A percentile compares a stretch with the other conserved stretches of the same genome.
Evolutionary conservation across 2,329 filamentous ascomycete genomes (phyloP).

Genomic region (Ceratocystis cubensis): DNA sequence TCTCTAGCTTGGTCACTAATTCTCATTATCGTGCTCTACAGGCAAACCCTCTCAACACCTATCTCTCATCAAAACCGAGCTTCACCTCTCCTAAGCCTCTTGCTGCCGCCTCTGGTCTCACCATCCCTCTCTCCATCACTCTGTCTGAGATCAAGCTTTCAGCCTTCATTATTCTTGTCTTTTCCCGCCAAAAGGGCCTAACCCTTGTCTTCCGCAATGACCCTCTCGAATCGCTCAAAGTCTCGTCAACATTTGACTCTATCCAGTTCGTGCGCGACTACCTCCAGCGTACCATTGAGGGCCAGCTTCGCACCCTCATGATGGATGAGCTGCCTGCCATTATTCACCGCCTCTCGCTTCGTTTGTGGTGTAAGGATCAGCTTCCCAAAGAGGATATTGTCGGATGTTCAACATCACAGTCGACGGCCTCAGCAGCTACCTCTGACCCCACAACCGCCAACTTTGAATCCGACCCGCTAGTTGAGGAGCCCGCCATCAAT

Average conservation of each 20-base stretch:
- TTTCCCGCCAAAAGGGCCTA: slow-evolving; percentile 92
- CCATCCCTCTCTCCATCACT: slow-evolving; percentile 95
- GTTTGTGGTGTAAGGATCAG: slow-evolving; percentile 83
- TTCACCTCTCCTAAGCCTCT: slow-evolving; percentile 90
- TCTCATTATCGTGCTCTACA: slow-evolving; percentile 29
- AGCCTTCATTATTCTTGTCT: slow-evolving; percentile 94
- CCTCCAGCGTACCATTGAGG: slow-evolving; percentile 89
- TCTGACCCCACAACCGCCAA: slow-evolving; percentile 24
- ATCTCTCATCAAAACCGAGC: slow-evolving; percentile 75
- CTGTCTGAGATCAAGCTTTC: slow-evolving; percentile 90
- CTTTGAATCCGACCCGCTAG: slow-evolving; percentile 33
- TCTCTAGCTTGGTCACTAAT: not conserved
- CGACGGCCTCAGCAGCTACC: not conserved
- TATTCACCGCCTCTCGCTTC: slow-evolving; percentile 80
- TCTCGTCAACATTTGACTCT: slow-evolving; percentile 96
- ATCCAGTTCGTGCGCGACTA: slow-evolving; percentile 98
- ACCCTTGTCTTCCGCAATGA: slow-evolving; percentile 97
- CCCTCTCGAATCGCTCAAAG: slow-evolving; percentile 91
- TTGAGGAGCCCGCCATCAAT: slow-evolving; percentile 51
- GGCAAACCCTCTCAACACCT: slow-evolving; percentile 95
- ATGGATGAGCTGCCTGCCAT: slow-evolving; percentile 97
- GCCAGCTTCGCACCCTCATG: slow-evolving; percentile 79
- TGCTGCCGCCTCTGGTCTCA: slow-evolving; percentile 80
- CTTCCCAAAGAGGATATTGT: slow-evolving; percentile 46
- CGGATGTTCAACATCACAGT: not conserved